Conservation (phyloP, 2,329 filamentous ascomycete species). For the Aspergillus fructus region DNA sequence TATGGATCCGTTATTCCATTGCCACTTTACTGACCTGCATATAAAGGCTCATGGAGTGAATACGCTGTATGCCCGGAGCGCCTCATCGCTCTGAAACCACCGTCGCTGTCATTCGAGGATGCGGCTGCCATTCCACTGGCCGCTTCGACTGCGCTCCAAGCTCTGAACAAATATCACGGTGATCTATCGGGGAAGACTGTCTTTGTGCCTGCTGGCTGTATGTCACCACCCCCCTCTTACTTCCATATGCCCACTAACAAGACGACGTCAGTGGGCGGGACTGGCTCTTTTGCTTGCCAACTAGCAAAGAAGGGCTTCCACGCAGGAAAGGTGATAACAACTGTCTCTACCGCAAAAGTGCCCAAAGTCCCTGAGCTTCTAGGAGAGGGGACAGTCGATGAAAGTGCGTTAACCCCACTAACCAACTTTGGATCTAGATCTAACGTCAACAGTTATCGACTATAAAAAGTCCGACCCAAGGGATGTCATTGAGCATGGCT, state of each 20-base stretch:
- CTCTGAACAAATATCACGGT: constrained; percentile 44
- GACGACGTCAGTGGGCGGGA: constrained; percentile 42
- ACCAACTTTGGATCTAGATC: no score
- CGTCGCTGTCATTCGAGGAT: constrained; percentile 41
- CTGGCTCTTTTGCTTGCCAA: constrained; percentile 50
- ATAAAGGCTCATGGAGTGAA: constrained; percentile 39
- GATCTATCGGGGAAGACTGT: constrained; percentile 53
- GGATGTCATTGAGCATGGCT: constrained; percentile 44
- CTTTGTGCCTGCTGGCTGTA: constrained; percentile 50
- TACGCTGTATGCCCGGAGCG: constrained; percentile 34
- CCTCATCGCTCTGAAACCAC: constrained; percentile 42
- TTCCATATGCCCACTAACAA: not conserved
- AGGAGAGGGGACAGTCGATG: constrained; percentile 48
- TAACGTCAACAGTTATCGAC: constrained; percentile 43
- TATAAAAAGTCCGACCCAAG: constrained; percentile 47
- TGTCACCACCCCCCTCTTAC: not conserved
- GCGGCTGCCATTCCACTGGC: constrained; percentile 45
- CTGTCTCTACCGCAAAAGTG: constrained; percentile 55
- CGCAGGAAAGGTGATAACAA: constrained; percentile 50
- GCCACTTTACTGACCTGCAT: not conserved
- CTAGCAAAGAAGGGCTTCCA: constrained; percentile 53
- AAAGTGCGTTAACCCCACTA: constrained; percentile 23
- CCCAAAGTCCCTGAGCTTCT: constrained; percentile 44
- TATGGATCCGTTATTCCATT: rapidly evolving
- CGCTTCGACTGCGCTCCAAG: constrained; percentile 47